phyloP scores from a whole-genome alignment of 2,329 filamentous ascomycete species.

The Eutypa lata region DNA sequence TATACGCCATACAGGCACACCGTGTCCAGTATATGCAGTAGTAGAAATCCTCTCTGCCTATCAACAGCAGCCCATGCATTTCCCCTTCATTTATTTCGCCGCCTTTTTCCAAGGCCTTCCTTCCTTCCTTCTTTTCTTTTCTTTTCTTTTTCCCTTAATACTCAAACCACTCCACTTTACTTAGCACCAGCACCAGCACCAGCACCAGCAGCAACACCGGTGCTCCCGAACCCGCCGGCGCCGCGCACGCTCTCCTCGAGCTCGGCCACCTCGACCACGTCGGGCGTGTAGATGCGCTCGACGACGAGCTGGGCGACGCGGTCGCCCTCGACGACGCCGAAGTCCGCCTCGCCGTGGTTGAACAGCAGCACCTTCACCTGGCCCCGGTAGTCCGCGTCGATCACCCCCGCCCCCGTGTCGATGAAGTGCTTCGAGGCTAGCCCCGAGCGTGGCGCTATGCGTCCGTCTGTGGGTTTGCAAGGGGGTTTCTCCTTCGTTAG shows the following conservation, averaged over 20 bases:
- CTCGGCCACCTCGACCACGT: slow-evolving; percentile 83
- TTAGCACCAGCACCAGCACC: background rate
- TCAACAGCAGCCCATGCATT: background rate
- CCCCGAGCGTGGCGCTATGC: slow-evolving; percentile 86
- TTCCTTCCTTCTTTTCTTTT: background rate
- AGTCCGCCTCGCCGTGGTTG: slow-evolving; percentile 83
- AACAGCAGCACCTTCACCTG: slow-evolving; percentile 93
- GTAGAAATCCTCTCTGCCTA: no score
- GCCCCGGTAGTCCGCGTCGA: slow-evolving; percentile 95
- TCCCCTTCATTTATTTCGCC: background rate
- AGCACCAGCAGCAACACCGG: slow-evolving; percentile 38
- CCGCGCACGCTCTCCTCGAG: slow-evolving; percentile 89
- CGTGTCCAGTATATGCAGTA: no score
- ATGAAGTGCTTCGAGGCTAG: slow-evolving; percentile 94
- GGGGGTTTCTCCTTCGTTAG: background rate
- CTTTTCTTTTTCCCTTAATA: background rate
- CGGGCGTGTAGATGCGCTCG: slow-evolving; percentile 91
- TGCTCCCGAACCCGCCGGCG: slow-evolving; percentile 88
- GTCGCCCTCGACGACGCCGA: slow-evolving; percentile 79
- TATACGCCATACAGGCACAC: no score
- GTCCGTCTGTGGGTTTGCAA: slow-evolving; percentile 76
- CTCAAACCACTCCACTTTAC: background rate
- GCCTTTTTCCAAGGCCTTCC: background rate
- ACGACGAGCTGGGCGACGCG: slow-evolving; percentile 90
- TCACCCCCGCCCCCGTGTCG: slow-evolving; percentile 92